These are phyloP conservation scores for Diphasiastrum complanatum DNA, from an alignment of 83 land plant genomes.

Conservation along the genomic window DNA sequence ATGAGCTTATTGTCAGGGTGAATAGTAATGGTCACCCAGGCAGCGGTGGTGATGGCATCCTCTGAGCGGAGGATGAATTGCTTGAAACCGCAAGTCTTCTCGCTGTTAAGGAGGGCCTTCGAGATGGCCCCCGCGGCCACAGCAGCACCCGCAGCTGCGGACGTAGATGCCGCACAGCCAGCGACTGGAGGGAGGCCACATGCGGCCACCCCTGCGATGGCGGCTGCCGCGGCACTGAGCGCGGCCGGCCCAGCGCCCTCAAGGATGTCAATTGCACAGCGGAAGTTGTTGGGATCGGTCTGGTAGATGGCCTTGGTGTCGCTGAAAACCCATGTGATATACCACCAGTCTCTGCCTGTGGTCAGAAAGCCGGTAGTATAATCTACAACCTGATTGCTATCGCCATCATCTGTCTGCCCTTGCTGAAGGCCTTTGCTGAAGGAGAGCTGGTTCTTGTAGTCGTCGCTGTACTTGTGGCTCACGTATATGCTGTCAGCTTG, in stretches of 20 bases:
- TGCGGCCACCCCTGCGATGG: background rate
- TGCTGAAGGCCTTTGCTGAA: background rate
- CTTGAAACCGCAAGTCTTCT: background rate
- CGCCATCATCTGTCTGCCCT: background rate
- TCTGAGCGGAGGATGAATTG: background rate
- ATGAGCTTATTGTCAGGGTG: background rate
- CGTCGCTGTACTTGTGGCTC: background rate
- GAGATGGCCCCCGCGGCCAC: background rate
- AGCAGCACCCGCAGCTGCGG: slow-evolving; percentile 9
- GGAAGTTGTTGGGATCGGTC: no score
- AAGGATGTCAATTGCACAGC: background rate
- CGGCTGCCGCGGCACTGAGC: background rate
- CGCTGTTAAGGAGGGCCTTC: background rate
- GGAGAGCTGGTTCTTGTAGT: background rate
- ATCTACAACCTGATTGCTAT: no score
- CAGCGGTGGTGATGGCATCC: background rate
- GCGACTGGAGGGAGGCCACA: slow-evolving; percentile 8
- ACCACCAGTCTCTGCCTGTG: no score
- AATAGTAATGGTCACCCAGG: slow-evolving; percentile 2
- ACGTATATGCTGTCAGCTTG: background rate
- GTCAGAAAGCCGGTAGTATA: no score
- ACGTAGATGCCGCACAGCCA: background rate
- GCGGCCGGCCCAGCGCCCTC: background rate
- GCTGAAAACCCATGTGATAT: background rate
- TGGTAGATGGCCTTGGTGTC: background rate